A percentile compares a stretch with the other conserved stretches of the same genome.
phyloP scores from a whole-genome alignment of 148 eudicot genomes.

The Amaranthus palmeri region DNA sequence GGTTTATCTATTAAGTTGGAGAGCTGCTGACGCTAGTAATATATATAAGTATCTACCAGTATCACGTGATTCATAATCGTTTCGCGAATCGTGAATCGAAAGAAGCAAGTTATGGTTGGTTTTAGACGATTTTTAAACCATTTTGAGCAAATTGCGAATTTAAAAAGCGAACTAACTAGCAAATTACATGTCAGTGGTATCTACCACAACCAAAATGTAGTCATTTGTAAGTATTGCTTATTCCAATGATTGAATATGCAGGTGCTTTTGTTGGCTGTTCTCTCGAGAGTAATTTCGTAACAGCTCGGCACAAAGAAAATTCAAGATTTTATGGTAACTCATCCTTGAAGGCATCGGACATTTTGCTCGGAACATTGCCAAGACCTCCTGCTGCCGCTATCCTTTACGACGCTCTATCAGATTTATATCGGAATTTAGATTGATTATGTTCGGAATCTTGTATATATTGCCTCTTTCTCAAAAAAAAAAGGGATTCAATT shows the following conservation, averaged over 20 bases:
- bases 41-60: no score
- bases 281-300: constrained; percentile 67
- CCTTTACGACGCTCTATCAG: constrained; percentile 61
- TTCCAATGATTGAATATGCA: constrained; percentile 24
- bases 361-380: constrained; percentile 69
- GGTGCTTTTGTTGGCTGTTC: constrained; percentile 90
- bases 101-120: no score
- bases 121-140: no score
- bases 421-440: constrained; percentile 50
- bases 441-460: constrained; percentile 17
- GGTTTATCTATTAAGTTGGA: no score
- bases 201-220: no score
- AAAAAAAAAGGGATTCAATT: constrained; percentile 3
- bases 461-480: constrained; percentile 17
- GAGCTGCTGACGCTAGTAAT: no score
- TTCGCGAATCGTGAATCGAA: no score
- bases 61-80: no score
- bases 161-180: no score
- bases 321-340: constrained; percentile 69
- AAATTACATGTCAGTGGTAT: no score
- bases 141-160: no score
- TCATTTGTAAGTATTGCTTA: neutral
- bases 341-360: constrained; percentile 54
- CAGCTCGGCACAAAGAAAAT: constrained; percentile 63
- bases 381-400: constrained; percentile 77